phyloP scores from a whole-genome alignment of 768 basidiomycete species.

The Kwoniella dendrophila region DNA sequence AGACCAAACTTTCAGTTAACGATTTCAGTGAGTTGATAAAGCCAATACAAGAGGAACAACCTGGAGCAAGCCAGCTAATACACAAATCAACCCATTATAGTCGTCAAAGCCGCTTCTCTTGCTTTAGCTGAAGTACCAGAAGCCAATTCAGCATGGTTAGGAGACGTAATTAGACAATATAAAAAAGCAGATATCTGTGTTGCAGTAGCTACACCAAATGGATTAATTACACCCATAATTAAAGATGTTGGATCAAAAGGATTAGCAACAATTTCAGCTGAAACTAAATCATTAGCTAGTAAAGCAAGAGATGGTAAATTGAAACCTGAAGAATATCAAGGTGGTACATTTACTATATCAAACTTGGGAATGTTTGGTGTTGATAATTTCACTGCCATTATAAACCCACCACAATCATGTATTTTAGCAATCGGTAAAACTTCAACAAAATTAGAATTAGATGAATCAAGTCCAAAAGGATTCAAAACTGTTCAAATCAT shows the following conservation, averaged over 20 bases:
- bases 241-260: slow-evolving; percentile 92
- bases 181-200: slow-evolving; percentile 96
- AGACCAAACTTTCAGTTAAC: slow-evolving; percentile 86
- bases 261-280: slow-evolving; percentile 85
- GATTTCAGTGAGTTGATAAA: slow-evolving; percentile 68
- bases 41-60: neutral
- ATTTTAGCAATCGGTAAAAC: slow-evolving; percentile 94
- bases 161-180: slow-evolving; percentile 92
- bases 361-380: slow-evolving; percentile 98
- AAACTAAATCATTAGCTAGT: slow-evolving; percentile 88
- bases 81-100: slow-evolving; percentile 28
- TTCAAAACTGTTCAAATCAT: slow-evolving; percentile 90
- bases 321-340: slow-evolving; percentile 95
- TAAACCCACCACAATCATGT: slow-evolving; percentile 97
- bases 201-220: slow-evolving; percentile 92
- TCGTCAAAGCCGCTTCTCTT: slow-evolving; percentile 89
- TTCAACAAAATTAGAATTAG: slow-evolving; percentile 79
- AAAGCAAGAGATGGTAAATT: slow-evolving; percentile 97
- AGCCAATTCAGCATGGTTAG: slow-evolving; percentile 96
- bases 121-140: slow-evolving; percentile 94
- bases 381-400: slow-evolving; percentile 90
- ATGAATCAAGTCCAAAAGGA: slow-evolving; percentile 85
- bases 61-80: neutral
- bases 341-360: slow-evolving; percentile 97
- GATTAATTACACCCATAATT: slow-evolving; percentile 95